Conservation (phyloP, 805 yeast species). For the Kluyveromyces dobzhanskii region DNA sequence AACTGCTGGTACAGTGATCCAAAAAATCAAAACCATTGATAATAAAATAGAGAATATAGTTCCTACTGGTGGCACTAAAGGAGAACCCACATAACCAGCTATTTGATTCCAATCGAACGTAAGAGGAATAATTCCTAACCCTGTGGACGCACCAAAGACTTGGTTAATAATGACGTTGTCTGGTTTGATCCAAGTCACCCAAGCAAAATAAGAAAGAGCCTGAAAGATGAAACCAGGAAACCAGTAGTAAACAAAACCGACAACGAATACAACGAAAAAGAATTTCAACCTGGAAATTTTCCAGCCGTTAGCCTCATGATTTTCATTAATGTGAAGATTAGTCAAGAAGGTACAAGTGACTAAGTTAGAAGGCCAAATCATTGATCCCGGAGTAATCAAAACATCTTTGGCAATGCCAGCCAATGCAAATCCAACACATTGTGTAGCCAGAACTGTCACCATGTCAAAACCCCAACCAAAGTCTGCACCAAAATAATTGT, state of each 20-base stretch:
- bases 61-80: slow-evolving; percentile 53
- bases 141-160: slow-evolving; percentile 53
- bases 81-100: slow-evolving; percentile 50
- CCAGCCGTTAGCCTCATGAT: slow-evolving; percentile 12
- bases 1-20: slow-evolving; percentile 46
- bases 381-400: slow-evolving; percentile 54
- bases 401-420: slow-evolving; percentile 56
- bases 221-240: slow-evolving; percentile 53
- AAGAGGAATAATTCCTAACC: slow-evolving; percentile 57
- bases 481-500: slow-evolving; percentile 37
- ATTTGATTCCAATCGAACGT: slow-evolving; percentile 54
- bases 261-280: slow-evolving; percentile 35
- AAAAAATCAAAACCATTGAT: slow-evolving; percentile 42
- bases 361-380: slow-evolving; percentile 64
- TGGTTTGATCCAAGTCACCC: slow-evolving; percentile 42
- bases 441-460: slow-evolving; percentile 45
- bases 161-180: slow-evolving; percentile 52
- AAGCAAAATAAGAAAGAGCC: slow-evolving; percentile 48
- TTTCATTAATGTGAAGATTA: slow-evolving; percentile 14
- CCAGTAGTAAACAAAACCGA: slow-evolving; percentile 46
- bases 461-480: slow-evolving; percentile 49
- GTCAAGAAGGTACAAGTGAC: slow-evolving; percentile 36
- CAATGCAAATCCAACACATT: slow-evolving; percentile 56
- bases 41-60: slow-evolving; percentile 37
- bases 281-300: slow-evolving; percentile 43